These are phyloP conservation scores for Rhodotorula sp. DNA, from an alignment of 1,284 basidiomycete species.

Conservation along the genomic window DNA sequence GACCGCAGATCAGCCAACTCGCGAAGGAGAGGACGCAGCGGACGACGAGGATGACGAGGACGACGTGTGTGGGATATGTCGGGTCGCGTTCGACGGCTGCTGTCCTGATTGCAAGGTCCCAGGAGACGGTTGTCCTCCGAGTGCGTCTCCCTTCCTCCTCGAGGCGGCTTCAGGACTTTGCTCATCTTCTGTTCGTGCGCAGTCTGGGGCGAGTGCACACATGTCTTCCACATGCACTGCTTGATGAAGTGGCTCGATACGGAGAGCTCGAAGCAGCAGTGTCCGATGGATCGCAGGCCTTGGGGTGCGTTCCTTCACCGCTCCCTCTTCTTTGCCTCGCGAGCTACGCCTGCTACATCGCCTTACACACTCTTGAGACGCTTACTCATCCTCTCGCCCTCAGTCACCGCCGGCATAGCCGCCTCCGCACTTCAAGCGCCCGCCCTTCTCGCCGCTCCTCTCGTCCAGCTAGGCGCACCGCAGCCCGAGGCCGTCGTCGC, in stretches of 20 bases:
- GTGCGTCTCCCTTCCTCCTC: constrained; percentile 56
- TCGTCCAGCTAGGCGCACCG: neutral
- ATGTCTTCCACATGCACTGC: constrained; percentile 64
- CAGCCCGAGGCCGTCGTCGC: too few relatives aligned
- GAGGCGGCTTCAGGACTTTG: neutral
- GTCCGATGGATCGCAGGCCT: constrained; percentile 85
- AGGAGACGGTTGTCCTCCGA: constrained; percentile 93
- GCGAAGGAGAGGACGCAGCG: constrained; percentile 8
- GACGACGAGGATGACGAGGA: constrained; percentile 65
- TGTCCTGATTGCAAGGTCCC: constrained; percentile 92
- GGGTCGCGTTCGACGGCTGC: constrained; percentile 83
- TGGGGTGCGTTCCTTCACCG: constrained; percentile 68
- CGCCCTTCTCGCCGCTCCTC: neutral
- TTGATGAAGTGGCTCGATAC: constrained; percentile 90
- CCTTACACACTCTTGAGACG: too few relatives aligned
- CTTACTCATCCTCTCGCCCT: neutral
- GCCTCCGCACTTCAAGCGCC: neutral
- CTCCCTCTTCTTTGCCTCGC: too few relatives aligned
- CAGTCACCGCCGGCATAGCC: constrained; percentile 12
- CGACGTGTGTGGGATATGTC: constrained; percentile 91
- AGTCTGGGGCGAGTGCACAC: constrained; percentile 96
- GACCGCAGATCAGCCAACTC: constrained; percentile 8
- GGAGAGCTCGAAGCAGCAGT: constrained; percentile 78
- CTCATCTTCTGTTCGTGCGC: constrained; percentile 17
- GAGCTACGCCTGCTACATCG: too few relatives aligned